These are phyloP conservation scores for Ogataea minuta DNA, from an alignment of 805 yeast species.

Conservation along the genomic window DNA sequence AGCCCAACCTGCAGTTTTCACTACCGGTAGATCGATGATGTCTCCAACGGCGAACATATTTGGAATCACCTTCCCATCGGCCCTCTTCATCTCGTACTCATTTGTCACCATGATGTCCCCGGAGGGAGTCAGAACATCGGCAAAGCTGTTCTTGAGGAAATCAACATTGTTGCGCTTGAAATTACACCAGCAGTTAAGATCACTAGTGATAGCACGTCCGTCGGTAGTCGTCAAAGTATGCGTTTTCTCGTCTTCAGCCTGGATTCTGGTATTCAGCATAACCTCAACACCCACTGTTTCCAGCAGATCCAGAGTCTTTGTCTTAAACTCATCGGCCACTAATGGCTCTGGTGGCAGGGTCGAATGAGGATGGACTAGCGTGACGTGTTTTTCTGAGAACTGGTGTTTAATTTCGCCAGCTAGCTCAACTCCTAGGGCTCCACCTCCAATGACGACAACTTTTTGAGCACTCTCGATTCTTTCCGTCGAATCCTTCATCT, in stretches of 20 bases:
- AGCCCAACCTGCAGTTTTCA: slow-evolving; percentile 22
- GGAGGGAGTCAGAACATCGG: slow-evolving; percentile 5
- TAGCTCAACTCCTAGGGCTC: slow-evolving; percentile 51
- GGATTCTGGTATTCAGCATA: slow-evolving; percentile 12
- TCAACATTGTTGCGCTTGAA: slow-evolving; percentile 14
- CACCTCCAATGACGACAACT: slow-evolving; percentile 51
- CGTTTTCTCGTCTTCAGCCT: slow-evolving; percentile 6
- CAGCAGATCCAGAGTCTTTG: slow-evolving; percentile 4
- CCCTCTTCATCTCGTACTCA: slow-evolving; percentile 8
- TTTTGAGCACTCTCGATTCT: slow-evolving; percentile 36
- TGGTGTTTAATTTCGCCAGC: slow-evolving; percentile 45
- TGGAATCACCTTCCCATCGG: slow-evolving; percentile 2
- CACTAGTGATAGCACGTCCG: slow-evolving; percentile 10
- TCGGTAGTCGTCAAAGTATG: slow-evolving; percentile 6
- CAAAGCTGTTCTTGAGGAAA: slow-evolving; percentile 9
- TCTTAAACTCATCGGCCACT: slow-evolving; percentile 11
- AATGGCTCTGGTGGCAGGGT: slow-evolving; percentile 38
- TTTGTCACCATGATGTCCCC: slow-evolving; percentile 15
- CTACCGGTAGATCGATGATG: slow-evolving; percentile 11
- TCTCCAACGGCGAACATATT: slow-evolving; percentile 22
- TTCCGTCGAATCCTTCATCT: slow-evolving; percentile 38
- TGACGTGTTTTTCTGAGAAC: slow-evolving; percentile 38
- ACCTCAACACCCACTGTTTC: slow-evolving; percentile 10
- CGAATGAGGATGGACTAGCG: slow-evolving; percentile 41
- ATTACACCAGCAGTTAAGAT: slow-evolving; percentile 18